Percentiles rank a stretch among this genome's conserved stretches.
Evolutionary conservation across 2,329 filamentous ascomycete genomes (phyloP).

Genomic region (Paecilomyces dactylethromorphus): DNA sequence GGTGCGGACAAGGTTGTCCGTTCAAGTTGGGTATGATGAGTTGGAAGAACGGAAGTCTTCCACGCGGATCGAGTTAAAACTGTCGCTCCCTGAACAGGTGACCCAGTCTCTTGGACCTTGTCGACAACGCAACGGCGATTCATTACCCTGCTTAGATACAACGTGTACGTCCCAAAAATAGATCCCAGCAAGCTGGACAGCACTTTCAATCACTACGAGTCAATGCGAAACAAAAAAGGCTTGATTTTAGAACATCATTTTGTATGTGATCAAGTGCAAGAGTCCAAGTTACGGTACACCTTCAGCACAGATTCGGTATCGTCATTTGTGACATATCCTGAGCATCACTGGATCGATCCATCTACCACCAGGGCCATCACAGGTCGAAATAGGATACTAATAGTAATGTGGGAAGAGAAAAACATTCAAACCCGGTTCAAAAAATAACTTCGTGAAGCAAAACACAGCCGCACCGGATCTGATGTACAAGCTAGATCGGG

Average conservation of each 20-base stretch:
- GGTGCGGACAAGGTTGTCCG: neutral
- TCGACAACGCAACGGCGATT: neutral
- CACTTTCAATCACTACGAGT: neutral
- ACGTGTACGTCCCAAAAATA: neutral
- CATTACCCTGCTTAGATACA: neutral
- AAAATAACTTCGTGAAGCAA: neutral
- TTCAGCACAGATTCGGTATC: neutral
- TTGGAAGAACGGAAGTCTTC: neutral
- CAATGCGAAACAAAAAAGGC: neutral
- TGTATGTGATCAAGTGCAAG: neutral
- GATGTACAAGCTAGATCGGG: neutral
- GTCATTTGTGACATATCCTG: neutral
- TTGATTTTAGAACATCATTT: neutral
- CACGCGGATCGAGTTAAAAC: neutral
- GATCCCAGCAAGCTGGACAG: neutral
- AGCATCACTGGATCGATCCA: neutral
- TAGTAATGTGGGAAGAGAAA: neutral
- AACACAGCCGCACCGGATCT: neutral
- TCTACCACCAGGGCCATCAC: neutral
- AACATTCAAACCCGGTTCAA: neutral
- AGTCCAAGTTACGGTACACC: neutral
- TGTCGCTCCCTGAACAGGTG: neutral
- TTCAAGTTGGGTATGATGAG: neutral
- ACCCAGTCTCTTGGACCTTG: neutral
- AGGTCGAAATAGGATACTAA: neutral